Percentiles rank a stretch among this genome's conserved stretches.
Conservation (phyloP, 164 flowering plant species). For the Vitis vinifera region DNA sequence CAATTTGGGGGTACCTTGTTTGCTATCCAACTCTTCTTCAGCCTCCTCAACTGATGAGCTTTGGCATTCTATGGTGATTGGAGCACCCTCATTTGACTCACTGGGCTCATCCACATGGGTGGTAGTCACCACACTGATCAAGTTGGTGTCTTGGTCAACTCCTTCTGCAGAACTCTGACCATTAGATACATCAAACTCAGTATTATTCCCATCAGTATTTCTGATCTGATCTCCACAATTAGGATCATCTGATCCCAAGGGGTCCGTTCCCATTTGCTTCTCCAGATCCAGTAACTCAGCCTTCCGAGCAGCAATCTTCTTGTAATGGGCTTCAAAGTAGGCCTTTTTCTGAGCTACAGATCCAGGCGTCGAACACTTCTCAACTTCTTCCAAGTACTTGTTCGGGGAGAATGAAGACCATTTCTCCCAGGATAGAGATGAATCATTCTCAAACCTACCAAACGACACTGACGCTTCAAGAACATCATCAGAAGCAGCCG, state of each 20-base stretch:
- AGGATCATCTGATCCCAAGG: constrained; percentile 15
- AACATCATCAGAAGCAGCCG: constrained; percentile 25
- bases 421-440: constrained; percentile 78
- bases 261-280: constrained; percentile 30
- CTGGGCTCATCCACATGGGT: constrained; percentile 19
- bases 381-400: constrained; percentile 92
- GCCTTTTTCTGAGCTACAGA: constrained; percentile 89
- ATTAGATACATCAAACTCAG: constrained; percentile 18
- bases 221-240: constrained; percentile 19
- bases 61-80: constrained; percentile 18
- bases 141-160: constrained; percentile 20
- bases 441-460: constrained; percentile 78
- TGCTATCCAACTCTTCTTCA: constrained; percentile 24
- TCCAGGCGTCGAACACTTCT: constrained; percentile 85
- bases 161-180: constrained; percentile 25
- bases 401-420: constrained; percentile 92
- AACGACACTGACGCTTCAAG: constrained; percentile 70
- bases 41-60: constrained; percentile 20
- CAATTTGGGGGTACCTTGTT: constrained; percentile 15
- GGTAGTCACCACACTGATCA: constrained; percentile 12
- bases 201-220: constrained; percentile 14
- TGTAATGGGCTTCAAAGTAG: constrained; percentile 90
- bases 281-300: constrained; percentile 62
- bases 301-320: constrained; percentile 70
- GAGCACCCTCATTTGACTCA: constrained; percentile 20